phyloP scores from a whole-genome alignment of 2,329 filamentous ascomycete genomes.

The Amauroascus verrucosus region DNA sequence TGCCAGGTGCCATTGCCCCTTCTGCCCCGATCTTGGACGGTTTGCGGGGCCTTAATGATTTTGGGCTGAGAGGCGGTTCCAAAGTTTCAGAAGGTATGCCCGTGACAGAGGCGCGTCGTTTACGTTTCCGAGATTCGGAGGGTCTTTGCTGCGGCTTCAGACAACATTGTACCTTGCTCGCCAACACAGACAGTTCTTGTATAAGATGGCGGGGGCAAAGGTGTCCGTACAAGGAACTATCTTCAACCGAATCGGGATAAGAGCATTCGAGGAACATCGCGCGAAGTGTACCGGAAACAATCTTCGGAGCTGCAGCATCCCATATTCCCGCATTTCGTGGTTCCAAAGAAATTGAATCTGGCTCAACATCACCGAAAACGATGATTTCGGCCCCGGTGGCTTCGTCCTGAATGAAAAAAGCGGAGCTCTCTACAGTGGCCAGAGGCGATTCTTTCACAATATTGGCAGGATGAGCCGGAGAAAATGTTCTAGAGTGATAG shows the following conservation, averaged over 20 bases:
- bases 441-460: constrained; percentile 19
- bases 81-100: not conserved
- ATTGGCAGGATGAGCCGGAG: constrained; percentile 16
- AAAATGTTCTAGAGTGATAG: constrained; percentile 21
- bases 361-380: constrained; percentile 92
- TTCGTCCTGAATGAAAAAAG: constrained; percentile 80
- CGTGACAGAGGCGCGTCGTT: constrained; percentile 24
- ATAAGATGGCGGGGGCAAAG: constrained; percentile 74
- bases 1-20: not conserved
- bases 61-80: constrained; percentile 5
- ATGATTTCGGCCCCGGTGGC: constrained; percentile 64
- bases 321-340: constrained; percentile 77
- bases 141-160: constrained; percentile 26
- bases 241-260: constrained; percentile 69
- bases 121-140: constrained; percentile 34
- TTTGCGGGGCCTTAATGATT: not conserved
- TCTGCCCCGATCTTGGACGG: not conserved
- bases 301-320: constrained; percentile 78
- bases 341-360: constrained; percentile 70
- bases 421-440: constrained; percentile 60
- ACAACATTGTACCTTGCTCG: constrained; percentile 54
- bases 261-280: constrained; percentile 95
- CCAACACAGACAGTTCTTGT: constrained; percentile 64
- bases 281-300: constrained; percentile 58
- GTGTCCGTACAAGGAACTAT: constrained; percentile 77